Evolutionary conservation across 1,139 yeast genomes (phyloP).

Genomic region (Arxiozyma heterogenica): DNA sequence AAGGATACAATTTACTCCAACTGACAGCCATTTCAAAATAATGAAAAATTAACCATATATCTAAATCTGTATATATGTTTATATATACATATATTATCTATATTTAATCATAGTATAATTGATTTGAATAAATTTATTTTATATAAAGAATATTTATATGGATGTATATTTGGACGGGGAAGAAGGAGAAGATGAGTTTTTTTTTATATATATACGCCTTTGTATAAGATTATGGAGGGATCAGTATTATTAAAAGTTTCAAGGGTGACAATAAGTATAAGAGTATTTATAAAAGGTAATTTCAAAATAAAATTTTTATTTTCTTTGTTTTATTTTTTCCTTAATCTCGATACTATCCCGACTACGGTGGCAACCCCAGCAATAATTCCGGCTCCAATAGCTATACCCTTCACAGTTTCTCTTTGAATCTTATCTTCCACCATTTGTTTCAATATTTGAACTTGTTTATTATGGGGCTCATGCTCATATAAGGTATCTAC

Average conservation of each 20-base stretch:
- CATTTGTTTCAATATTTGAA: constrained; percentile 55
- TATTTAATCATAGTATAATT: background rate
- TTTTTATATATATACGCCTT: background rate
- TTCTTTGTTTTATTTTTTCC: constrained; percentile 15
- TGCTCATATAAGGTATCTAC: constrained; percentile 64
- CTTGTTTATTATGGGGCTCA: constrained; percentile 83
- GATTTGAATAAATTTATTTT: background rate
- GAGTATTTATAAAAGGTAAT: too few relatives aligned
- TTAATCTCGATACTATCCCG: constrained; percentile 43
- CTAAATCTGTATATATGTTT: background rate
- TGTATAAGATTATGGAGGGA: background rate
- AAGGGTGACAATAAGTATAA: background rate
- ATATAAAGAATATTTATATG: background rate
- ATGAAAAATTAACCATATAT: background rate
- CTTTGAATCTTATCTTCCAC: constrained; percentile 79
- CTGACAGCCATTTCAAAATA: background rate
- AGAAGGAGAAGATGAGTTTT: background rate
- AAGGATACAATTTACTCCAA: constrained; percentile 1
- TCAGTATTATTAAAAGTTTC: too few relatives aligned
- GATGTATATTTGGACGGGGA: too few relatives aligned
- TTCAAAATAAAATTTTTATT: background rate
- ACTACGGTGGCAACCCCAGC: constrained; percentile 73
- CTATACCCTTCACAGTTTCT: constrained; percentile 80
- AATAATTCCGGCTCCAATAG: constrained; percentile 73
- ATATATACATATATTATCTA: background rate